Evolutionary conservation across 2,329 filamentous ascomycete genomes (phyloP), one percentile per base, ranked within the genome.

Genomic region (Colletotrichum sp.): DNA sequence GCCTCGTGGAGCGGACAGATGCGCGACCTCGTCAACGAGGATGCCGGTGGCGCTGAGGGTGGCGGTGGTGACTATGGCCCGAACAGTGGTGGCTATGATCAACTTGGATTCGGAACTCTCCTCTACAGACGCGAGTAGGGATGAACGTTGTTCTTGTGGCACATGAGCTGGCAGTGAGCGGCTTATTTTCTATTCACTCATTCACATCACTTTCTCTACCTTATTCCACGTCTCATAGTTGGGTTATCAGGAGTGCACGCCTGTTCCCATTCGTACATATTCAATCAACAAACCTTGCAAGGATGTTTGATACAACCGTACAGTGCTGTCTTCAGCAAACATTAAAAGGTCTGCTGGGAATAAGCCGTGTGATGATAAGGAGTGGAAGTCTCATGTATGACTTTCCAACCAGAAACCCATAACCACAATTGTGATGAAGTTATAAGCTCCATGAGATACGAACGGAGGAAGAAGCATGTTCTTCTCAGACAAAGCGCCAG

Each of bases 21-120:
- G 69, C 82, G 86, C 4, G 82, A 87, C 66, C 74, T 80, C 57
- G 85, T 85, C 16, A 79, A 80, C n/a, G 77, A 83, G n/a, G 76
- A 79, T 8, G 80, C 79, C 0, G 78, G 73, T n/a, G 85, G 84
- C 10, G 84, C 83, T 6, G 87, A 88, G 76, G 87, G 87, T 0
- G 87, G 87, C 24, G 86, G 86, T 68, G 86, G 87, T 13, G 80
- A 88, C 72, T 88, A 88, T 75, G 86, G 85, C 8, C 36, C 81
- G 16, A 85, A 75, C 55, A 85, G 82, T 36, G 86, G 86, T 6
- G 86, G 86, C 0, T 88, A 83, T 74, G 87, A 88, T 77, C 81
- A 84, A 52, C 79, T 84, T 49, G 82, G 82, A 1, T 81, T 80
- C 60, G 82, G 82, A 7, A 83, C 82, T 2, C 75, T 84, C 6